Evolutionary conservation across 2,329 filamentous ascomycete species (phyloP).

Genomic region (Colletotrichum theobromicola): DNA sequence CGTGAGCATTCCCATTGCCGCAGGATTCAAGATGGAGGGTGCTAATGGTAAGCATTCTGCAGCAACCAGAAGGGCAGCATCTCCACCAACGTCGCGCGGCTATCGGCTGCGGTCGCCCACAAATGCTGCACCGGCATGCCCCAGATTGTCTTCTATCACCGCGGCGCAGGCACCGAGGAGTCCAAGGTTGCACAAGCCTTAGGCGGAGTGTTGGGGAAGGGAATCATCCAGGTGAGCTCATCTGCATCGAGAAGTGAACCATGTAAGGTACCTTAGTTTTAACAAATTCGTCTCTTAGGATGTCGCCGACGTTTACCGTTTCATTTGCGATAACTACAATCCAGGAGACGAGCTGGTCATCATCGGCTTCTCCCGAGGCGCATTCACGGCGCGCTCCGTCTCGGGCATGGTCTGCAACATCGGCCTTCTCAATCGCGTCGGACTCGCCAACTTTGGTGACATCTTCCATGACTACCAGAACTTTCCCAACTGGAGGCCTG

Average conservation of each 20-base stretch:
- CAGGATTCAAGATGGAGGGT: background rate
- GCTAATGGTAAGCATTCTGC: background rate
- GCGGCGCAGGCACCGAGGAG: constrained; percentile 35
- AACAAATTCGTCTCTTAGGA: constrained; percentile 24
- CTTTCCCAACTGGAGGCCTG: constrained; percentile 3
- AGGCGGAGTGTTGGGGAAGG: constrained; percentile 29
- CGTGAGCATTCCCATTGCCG: background rate
- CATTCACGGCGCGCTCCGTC: constrained; percentile 41
- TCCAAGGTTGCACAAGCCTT: constrained; percentile 25
- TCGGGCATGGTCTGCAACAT: constrained; percentile 27
- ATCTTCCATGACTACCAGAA: constrained; percentile 24
- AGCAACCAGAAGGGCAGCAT: constrained; percentile 5
- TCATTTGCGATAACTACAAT: constrained; percentile 39
- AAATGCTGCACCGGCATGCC: constrained; percentile 32
- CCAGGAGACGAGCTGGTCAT: constrained; percentile 38
- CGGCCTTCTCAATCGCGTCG: constrained; percentile 18
- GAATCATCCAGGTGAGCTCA: constrained; percentile 22
- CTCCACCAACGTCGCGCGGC: constrained; percentile 36
- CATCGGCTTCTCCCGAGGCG: constrained; percentile 40
- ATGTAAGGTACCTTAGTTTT: too few species aligned
- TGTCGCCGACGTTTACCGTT: constrained; percentile 40
- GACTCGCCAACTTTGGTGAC: constrained; percentile 10
- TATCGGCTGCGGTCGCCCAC: constrained; percentile 33
- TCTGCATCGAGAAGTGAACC: background rate
- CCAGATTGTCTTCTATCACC: constrained; percentile 42